phyloP scores from a whole-genome alignment of 306 rosid species.

The Cucumis melo region DNA sequence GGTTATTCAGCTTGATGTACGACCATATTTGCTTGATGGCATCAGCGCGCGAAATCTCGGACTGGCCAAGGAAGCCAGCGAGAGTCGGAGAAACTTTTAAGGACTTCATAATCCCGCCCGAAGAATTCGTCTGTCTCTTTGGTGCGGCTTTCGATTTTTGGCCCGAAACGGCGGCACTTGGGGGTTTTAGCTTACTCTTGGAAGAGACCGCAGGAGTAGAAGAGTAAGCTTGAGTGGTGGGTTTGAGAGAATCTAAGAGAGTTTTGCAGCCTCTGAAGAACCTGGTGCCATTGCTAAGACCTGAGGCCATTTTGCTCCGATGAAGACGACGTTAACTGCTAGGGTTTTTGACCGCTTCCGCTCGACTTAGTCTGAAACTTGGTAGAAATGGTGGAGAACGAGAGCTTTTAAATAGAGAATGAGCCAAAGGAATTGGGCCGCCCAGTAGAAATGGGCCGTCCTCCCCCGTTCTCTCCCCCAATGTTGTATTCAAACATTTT shows the following conservation, averaged over 20 bases:
- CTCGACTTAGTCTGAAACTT: not conserved
- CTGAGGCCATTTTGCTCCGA: slow-evolving; percentile 3
- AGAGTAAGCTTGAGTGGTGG: slow-evolving; percentile 2
- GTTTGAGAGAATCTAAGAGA: slow-evolving; percentile 11
- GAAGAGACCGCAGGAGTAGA: not conserved
- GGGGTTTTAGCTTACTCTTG: not conserved
- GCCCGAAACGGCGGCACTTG: not conserved
- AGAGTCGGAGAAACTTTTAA: slow-evolving; percentile 11
- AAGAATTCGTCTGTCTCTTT: not conserved
- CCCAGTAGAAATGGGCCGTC: not conserved
- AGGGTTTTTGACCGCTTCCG: not conserved
- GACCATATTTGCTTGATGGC: slow-evolving; percentile 17
- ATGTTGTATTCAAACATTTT: too few relatives aligned
- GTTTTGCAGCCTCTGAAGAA: slow-evolving; percentile 19
- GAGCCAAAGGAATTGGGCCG: not conserved
- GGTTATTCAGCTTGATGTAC: slow-evolving; percentile 15
- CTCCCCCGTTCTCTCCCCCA: too few relatives aligned
- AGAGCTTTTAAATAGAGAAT: not conserved
- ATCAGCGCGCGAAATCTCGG: slow-evolving; percentile 10
- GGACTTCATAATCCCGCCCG: slow-evolving; percentile 6
- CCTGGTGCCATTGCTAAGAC: slow-evolving; percentile 6
- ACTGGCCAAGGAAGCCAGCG: slow-evolving; percentile 9
- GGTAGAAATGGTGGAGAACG: not conserved
- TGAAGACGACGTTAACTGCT: not conserved
- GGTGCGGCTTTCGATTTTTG: not conserved